Base-by-base conservation (phyloP, 2,329 filamentous ascomycete genomes). In the Paecilomyces fulvus region DNA sequence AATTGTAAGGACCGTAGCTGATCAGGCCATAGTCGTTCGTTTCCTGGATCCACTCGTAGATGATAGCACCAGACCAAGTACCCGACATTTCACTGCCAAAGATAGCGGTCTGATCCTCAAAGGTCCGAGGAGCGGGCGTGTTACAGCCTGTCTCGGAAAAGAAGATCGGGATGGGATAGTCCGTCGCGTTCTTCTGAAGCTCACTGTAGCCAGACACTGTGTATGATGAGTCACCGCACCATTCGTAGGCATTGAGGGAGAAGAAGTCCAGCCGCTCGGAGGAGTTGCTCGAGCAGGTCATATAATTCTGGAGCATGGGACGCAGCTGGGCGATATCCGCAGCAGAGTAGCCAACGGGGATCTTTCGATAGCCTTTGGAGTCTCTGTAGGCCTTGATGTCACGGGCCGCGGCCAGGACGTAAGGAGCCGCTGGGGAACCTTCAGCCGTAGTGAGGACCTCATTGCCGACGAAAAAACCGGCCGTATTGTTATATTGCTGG, bases 1-100 rank as follows among this genome's bases (percentile, higher is more conserved):
- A 78, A 10, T 79, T 79, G n/a, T 77, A 72, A 3, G 81, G 75
- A 0, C 87, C 89, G 68, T 95, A 95, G 20, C 80, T 85, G 64
- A 95, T 81, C 33, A 95, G 78, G 43, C 90, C 90, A 71, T 95
- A 95, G 65, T 89, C 73, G 72, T 95, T 95, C 53, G 81, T 77
- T 72, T 95, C 90, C 68, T 92, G 77, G 60, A 95, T 90, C 90
- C 90, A 95, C 70, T 95, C 90, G 73, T 95, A 95, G 62, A 95
- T 80, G 60, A 95, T 91, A 54, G 88, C 80, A 55, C 90, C 90
- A 53, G 88, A 91, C 80, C 82, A 86, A 28, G 78, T 80, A 56
- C 79, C 77, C 5, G 80, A 75, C 90, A 95, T 95, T 2, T 89
- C 73, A 0, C 79, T 63, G 49, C 88, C 87, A 64, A 94, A 87